A percentile compares a stretch with the other conserved stretches of the same genome.
These are phyloP conservation scores for Elsinoe arachidis DNA, from an alignment of 2,329 filamentous ascomycete species.

Conservation along the genomic window DNA sequence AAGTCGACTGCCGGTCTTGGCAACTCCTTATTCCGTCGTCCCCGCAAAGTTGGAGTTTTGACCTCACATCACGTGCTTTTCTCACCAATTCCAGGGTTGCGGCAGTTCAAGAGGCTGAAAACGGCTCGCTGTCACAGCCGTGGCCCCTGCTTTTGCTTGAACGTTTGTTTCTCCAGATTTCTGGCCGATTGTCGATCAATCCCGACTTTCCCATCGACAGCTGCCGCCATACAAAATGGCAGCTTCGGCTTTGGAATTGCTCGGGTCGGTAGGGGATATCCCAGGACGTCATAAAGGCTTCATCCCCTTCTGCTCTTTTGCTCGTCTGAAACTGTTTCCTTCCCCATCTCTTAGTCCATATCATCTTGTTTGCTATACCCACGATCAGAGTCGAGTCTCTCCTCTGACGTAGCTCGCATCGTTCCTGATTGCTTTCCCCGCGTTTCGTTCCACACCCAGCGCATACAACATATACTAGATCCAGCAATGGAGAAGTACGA, in stretches of 20 bases:
- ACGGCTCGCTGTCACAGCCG: background rate
- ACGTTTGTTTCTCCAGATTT: background rate
- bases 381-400: background rate
- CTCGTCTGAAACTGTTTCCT: background rate
- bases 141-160: background rate
- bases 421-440: background rate
- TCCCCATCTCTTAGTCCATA: background rate
- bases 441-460: background rate
- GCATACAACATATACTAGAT: background rate
- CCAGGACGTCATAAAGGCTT: slow-evolving; percentile 4
- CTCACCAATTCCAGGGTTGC: background rate
- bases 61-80: background rate
- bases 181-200: slow-evolving; percentile 11
- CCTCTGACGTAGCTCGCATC: slow-evolving; percentile 1
- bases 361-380: background rate
- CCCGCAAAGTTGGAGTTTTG: background rate
- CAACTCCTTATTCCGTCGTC: background rate
- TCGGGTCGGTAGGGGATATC: slow-evolving; percentile 4
- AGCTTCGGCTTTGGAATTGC: slow-evolving; percentile 7
- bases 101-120: slow-evolving; percentile 6
- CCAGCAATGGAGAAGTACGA: slow-evolving; percentile 46
- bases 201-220: slow-evolving; percentile 7
- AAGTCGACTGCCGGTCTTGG: slow-evolving; percentile 7
- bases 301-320: background rate
- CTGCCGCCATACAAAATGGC: slow-evolving; percentile 9